Evolutionary conservation across 345 rosid genomes (phyloP), one percentile per base, ranked within the genome.

Genomic region (Kernera saxatilis): DNA sequence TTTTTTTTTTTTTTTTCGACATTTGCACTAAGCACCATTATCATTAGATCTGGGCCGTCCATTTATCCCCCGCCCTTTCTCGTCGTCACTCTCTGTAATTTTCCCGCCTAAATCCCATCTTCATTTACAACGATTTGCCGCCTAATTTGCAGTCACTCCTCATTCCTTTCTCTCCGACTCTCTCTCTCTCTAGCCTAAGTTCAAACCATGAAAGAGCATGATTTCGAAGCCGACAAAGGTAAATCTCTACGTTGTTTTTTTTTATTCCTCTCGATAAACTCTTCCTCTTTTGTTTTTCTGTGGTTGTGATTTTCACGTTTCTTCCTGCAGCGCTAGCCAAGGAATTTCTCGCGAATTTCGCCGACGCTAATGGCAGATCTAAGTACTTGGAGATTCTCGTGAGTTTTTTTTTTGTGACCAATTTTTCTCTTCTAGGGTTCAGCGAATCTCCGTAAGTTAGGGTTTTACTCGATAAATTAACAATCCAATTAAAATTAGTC

Each of bases 311-410:
- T 62, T 29, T 36, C 2, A 49, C 21, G 0, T 15, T 48, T 44
- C 5, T 3, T 71, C 8, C 17, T 22, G 8, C 80, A 93, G 97
- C 15, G 18, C 45, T 85, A 6, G 92, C 99, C 9, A 94, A 82
- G 84, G 97, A 89, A 19, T 94, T 94, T 73, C 85, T 94, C 15
- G 75, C 84, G 8, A 85, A 81, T 78, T 91, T 89, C 83, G 67
- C 82, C 30, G 89, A 88, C 27, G 86, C 87, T 7, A 79, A 74
- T 79, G 98, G 86, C 40, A 82, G 85, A 62, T 77, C 93, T 62
- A 94, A 91, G 79, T 94, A 94, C 82, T 73, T 80, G 79, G 84
- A 86, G 73, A 81, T 91, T 60, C 90, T 94, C 41, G 99, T 94
- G 69, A 85, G 97, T 82, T 73, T 44, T 63, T 63, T 23, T 17